Evolutionary conservation across 306 rosid genomes (phyloP).

Genomic region (Cicer cuneatum): DNA sequence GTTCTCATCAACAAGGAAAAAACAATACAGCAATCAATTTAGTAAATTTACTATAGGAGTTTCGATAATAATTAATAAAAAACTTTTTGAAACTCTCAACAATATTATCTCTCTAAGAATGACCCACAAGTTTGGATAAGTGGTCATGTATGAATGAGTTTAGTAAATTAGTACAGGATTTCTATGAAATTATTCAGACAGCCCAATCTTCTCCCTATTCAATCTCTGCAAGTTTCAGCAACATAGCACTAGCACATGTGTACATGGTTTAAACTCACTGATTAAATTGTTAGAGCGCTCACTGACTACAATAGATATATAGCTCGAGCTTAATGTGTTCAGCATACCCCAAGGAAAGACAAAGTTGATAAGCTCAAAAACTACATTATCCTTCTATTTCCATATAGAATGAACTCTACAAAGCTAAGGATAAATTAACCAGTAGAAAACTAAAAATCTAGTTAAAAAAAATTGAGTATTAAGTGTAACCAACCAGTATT

Average conservation of each 20-base stretch:
- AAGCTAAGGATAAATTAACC: background rate
- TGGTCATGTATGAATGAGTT: background rate
- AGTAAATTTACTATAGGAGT: conserved; percentile 22
- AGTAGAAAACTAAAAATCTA: background rate
- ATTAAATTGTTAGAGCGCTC: conserved; percentile 18
- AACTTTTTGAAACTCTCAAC: background rate
- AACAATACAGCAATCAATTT: background rate
- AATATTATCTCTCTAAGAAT: conserved; percentile 16
- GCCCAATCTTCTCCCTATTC: background rate
- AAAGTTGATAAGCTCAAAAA: conserved; percentile 14
- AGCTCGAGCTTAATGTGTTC: background rate
- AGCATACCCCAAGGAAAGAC: background rate
- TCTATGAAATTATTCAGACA: conserved; percentile 30
- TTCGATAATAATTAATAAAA: conserved; percentile 15
- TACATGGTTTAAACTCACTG: background rate
- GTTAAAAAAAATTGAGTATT: background rate
- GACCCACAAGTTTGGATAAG: background rate
- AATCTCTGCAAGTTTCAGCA: conserved; percentile 10
- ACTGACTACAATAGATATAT: background rate
- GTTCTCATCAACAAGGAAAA: background rate
- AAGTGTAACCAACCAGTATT: background rate
- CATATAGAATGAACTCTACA: background rate
- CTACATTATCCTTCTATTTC: conserved; percentile 10
- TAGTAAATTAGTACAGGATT: background rate
- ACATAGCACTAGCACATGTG: background rate